These are phyloP conservation scores for Suillus bovinus DNA, from an alignment of 768 basidiomycete species.

Conservation along the genomic window DNA sequence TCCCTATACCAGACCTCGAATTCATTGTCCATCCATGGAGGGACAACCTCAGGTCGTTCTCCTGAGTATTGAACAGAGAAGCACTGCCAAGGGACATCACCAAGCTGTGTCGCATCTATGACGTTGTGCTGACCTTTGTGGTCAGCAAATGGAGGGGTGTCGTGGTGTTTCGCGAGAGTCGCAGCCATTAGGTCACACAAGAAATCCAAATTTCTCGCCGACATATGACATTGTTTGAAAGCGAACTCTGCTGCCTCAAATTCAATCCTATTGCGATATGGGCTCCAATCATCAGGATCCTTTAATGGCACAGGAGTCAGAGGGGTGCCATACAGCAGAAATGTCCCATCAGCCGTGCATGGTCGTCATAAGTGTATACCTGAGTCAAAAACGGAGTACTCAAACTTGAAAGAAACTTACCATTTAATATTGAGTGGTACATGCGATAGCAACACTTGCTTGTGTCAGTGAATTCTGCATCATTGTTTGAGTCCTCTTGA, in stretches of 20 bases:
- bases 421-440: not conserved
- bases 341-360: constrained; percentile 7
- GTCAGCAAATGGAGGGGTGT: not conserved
- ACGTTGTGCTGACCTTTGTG: not conserved
- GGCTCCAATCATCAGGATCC: constrained; percentile 16
- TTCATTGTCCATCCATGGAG: constrained; percentile 27
- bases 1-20: constrained; percentile 31
- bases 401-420: no score
- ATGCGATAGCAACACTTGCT: not conserved
- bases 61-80: constrained; percentile 22
- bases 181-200: not conserved
- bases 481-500: not conserved
- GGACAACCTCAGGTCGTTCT: constrained; percentile 13
- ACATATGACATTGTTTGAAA: constrained; percentile 21
- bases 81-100: constrained; percentile 32
- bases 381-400: not conserved
- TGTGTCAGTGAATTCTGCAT: not conserved
- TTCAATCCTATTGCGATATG: constrained; percentile 17
- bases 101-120: constrained; percentile 14
- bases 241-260: constrained; percentile 28
- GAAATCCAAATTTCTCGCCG: constrained; percentile 1
- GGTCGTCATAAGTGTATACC: not conserved
- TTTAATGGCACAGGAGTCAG: constrained; percentile 6
- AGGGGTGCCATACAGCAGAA: not conserved
- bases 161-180: not conserved